Evolutionary conservation across 192 early-diverging fungal species (phyloP), one percentile per base, ranked within the genome.

Genomic region (Chytriomyces sp.): DNA sequence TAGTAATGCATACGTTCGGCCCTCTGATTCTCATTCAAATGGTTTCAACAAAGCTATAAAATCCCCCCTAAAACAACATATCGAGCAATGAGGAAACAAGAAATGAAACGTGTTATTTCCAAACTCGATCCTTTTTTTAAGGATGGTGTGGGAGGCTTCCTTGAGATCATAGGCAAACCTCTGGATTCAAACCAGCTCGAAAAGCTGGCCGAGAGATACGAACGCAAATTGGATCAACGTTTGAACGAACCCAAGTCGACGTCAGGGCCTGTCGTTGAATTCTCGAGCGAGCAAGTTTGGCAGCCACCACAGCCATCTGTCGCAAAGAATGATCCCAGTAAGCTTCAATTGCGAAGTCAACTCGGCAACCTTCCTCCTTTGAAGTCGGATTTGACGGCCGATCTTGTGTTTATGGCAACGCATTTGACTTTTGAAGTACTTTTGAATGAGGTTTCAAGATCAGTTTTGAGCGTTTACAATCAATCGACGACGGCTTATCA

Each of bases 401-500:
- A 76, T 2, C 39, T 82, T 8, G 52, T 77, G 2, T 73, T 78
- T 39, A 64, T 62, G 5, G 59, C 62, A 0, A 66, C 55, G 5
- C 66, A 77, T 41, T 64, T 86, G 55, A 59, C 72, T 0, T 86
- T 81, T 74, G 33, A 65, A 30, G 71, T 70, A 3, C 30, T 67
- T 7, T 41, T 84, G 40, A 56, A 75, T n/a, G 61, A 78, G 49
- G 78, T 81, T 7, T 58, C 71, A 7, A 54, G 70, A 7, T 75
- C 77, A 3, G 75, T 84, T 28, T 33, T 86, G 52, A 84, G 80
- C 32, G 73, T 86, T 0, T 79, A 86, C 59, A 86, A 86, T 41
- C 55, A 57, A n/a, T 80, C 80, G 0, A 68, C 61, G 25, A 77
- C 56, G 40, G 78, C 80, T 0, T 53, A 72, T 33, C 66, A 74